A percentile compares a stretch with the other conserved stretches of the same genome.
phyloP scores from a whole-genome alignment of 2,329 filamentous ascomycete genomes.

The Pochonia chlamydosporia region DNA sequence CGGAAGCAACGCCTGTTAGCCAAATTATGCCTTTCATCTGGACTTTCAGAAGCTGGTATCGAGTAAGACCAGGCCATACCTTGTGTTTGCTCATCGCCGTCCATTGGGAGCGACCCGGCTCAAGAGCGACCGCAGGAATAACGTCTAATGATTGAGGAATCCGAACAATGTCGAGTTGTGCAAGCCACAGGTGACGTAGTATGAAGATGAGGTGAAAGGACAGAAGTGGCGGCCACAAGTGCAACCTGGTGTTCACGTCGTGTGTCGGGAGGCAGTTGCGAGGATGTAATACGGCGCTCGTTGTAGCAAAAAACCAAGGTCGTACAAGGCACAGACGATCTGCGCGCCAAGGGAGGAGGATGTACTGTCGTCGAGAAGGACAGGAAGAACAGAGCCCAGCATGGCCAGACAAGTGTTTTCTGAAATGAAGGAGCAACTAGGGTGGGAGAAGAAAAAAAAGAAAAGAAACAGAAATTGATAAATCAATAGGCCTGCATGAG shows the following conservation, averaged over 20 bases:
- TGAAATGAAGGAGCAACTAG: neutral
- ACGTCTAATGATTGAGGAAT: neutral
- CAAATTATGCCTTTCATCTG: neutral
- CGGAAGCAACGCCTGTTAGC: neutral
- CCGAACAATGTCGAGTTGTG: neutral
- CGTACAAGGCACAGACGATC: too few relatives aligned
- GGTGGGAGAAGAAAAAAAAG: neutral
- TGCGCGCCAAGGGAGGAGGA: too few relatives aligned
- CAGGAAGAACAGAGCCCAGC: neutral
- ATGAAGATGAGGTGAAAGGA: too few relatives aligned
- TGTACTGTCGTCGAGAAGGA: neutral
- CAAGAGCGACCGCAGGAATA: neutral
- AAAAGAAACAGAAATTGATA: neutral
- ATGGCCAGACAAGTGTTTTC: neutral
- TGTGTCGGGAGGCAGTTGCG: too few relatives aligned
- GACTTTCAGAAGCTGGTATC: neutral
- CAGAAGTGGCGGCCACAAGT: neutral
- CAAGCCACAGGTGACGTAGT: neutral
- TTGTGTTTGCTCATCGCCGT: constrained; percentile 39
- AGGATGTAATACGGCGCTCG: too few relatives aligned
- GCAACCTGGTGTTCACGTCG: neutral
- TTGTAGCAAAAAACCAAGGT: too few relatives aligned
- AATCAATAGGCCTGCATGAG: constrained; percentile 1
- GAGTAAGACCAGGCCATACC: constrained; percentile 19
- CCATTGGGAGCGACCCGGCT: constrained; percentile 32